phyloP scores from a whole-genome alignment of 495 filamentous ascomycete genomes.

The Bacidia gigantensis region DNA sequence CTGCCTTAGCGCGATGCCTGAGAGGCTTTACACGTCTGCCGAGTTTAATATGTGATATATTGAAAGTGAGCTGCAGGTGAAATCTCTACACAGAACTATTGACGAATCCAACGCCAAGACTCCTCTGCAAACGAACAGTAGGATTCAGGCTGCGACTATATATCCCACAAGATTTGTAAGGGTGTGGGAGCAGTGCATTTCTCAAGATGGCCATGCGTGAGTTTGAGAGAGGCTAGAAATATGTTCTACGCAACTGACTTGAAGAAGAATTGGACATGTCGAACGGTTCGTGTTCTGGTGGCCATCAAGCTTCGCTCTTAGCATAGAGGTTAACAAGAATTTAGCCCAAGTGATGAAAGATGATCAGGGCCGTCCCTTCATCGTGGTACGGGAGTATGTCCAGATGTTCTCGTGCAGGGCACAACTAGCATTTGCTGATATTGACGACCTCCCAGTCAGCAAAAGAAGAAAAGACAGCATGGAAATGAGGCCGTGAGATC shows the following conservation, averaged over 20 bases:
- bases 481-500: constrained; percentile 95
- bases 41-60: neutral
- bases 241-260: neutral
- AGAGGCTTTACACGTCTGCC: neutral
- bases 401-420: neutral
- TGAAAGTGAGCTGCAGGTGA: neutral
- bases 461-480: constrained; percentile 93
- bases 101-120: too few species aligned
- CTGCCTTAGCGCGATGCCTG: too few species aligned
- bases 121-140: too few species aligned
- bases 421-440: too few species aligned
- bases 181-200: too few species aligned
- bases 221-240: constrained; percentile 12
- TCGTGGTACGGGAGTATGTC: constrained; percentile 93
- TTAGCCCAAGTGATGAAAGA: constrained; percentile 68
- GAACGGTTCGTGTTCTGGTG: constrained; percentile 39
- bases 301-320: neutral
- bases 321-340: constrained; percentile 17
- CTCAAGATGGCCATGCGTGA: constrained; percentile 54
- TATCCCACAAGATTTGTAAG: too few species aligned
- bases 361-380: constrained; percentile 93
- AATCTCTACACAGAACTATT: too few species aligned
- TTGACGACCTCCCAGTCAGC: constrained; percentile 47
- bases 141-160: too few species aligned
- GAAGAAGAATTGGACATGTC: constrained; percentile 58